A percentile compares a stretch with the other conserved stretches of the same genome.
These are phyloP conservation scores for Hyphodiscus sp. DNA, from an alignment of 2,329 filamentous ascomycete genomes.

Conservation along the genomic window DNA sequence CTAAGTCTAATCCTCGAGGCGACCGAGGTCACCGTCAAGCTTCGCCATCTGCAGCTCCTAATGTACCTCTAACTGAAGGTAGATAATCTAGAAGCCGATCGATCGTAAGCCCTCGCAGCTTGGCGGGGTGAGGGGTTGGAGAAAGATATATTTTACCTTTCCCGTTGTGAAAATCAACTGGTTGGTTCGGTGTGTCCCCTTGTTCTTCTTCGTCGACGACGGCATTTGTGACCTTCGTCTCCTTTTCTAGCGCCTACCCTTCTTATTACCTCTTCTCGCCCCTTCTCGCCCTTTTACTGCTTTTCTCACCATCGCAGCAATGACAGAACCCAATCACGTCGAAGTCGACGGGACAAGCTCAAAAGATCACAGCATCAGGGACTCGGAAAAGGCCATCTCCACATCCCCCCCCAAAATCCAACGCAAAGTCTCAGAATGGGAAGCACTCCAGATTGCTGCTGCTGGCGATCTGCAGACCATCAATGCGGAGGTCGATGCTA, in stretches of 20 bases:
- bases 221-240: not conserved
- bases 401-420: not conserved
- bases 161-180: not conserved
- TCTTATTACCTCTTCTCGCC: not conserved
- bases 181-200: no score
- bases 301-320: no score
- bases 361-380: not conserved
- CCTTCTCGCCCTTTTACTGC: no score
- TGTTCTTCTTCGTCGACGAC: not conserved
- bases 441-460: constrained; percentile 27
- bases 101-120: not conserved
- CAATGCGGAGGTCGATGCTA: constrained; percentile 29
- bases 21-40: not conserved
- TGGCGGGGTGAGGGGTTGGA: not conserved
- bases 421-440: constrained; percentile 24
- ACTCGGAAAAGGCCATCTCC: not conserved
- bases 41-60: not conserved
- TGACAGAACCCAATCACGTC: not conserved
- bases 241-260: not conserved
- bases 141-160: not conserved
- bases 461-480: constrained; percentile 26
- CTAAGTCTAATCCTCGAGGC: not conserved
- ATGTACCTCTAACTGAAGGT: not conserved
- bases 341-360: not conserved
- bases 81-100: not conserved